These are phyloP conservation scores for Umbelopsis sp. DNA, from an alignment of 192 early-diverging fungal genomes.

Conservation along the genomic window DNA sequence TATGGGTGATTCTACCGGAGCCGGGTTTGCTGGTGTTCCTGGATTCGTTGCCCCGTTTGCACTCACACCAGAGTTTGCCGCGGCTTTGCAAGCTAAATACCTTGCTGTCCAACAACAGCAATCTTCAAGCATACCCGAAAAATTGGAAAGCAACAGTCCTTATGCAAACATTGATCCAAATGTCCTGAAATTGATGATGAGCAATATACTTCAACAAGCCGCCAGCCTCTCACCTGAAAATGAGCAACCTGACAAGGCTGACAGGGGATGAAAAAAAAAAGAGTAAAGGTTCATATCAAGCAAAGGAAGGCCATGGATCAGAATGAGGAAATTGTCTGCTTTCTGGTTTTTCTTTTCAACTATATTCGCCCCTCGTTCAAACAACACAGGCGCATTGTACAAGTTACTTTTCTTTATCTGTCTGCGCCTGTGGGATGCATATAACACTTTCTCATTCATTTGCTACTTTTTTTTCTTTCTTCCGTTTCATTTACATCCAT, in stretches of 20 bases:
- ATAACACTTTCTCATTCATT: not conserved
- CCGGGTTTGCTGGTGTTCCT: constrained; percentile 9
- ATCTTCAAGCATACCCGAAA: not conserved
- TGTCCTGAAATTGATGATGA: constrained; percentile 19
- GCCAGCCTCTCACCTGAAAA: not conserved
- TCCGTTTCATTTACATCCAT: no score
- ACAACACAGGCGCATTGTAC: constrained; percentile 2
- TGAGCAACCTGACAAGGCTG: not conserved
- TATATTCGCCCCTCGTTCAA: constrained; percentile 6
- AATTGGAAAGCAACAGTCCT: not conserved
- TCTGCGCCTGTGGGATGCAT: constrained; percentile 12
- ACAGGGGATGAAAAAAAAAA: not conserved
- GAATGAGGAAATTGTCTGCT: not conserved
- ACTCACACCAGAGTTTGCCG: constrained; percentile 33
- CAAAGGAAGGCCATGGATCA: not conserved
- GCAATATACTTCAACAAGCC: constrained; percentile 10
- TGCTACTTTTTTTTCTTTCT: not conserved
- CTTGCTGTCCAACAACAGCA: constrained; percentile 24
- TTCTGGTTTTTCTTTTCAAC: not conserved
- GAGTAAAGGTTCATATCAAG: not conserved
- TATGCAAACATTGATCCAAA: constrained; percentile 9
- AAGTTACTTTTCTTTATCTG: not conserved
- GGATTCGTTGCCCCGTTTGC: constrained; percentile 21
- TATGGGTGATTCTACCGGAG: constrained; percentile 24
- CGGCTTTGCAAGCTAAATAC: constrained; percentile 31